phyloP scores from a whole-genome alignment of 139 green algal genomes.

The Tetradesmus obliquus region DNA sequence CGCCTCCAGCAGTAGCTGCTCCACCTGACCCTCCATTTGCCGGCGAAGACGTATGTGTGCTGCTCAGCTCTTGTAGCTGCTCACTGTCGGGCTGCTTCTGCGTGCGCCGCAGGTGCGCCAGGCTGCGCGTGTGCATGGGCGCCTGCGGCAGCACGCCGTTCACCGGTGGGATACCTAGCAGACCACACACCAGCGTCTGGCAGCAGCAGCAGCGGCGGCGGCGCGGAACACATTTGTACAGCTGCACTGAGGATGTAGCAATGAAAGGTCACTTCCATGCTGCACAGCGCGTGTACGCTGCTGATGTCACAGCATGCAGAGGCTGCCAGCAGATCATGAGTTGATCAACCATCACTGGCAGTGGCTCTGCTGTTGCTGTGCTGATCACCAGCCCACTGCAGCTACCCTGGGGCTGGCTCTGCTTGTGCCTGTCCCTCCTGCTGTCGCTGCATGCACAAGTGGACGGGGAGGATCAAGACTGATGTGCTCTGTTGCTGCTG shows the following conservation, averaged over 20 bases:
- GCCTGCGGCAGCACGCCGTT: constrained; percentile 93
- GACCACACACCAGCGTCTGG: constrained; percentile 72
- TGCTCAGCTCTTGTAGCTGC: not conserved
- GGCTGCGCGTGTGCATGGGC: constrained; percentile 86
- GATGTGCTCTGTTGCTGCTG: not conserved
- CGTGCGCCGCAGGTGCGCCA: constrained; percentile 55
- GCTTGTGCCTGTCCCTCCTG: too few relatives aligned
- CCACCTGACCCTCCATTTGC: not conserved
- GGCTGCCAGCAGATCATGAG: too few relatives aligned
- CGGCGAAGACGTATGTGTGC: not conserved
- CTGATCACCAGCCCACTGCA: too few relatives aligned
- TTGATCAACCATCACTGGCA: too few relatives aligned
- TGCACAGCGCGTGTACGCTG: not conserved
- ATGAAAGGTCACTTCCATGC: too few relatives aligned
- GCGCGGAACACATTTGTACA: not conserved
- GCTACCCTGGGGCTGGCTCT: too few relatives aligned
- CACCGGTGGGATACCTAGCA: constrained; percentile 87
- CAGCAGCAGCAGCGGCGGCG: not conserved
- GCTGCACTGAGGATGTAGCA: not conserved
- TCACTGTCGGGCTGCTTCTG: not conserved
- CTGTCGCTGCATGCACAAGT: too few relatives aligned
- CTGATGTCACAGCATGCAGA: not conserved
- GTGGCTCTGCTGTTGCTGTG: too few relatives aligned
- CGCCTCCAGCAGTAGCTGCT: not conserved
- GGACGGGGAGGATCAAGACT: not conserved